Percentiles rank a stretch among this genome's conserved stretches.
phyloP scores from a whole-genome alignment of 169 alveolate species.

The Eimeria sp. region DNA sequence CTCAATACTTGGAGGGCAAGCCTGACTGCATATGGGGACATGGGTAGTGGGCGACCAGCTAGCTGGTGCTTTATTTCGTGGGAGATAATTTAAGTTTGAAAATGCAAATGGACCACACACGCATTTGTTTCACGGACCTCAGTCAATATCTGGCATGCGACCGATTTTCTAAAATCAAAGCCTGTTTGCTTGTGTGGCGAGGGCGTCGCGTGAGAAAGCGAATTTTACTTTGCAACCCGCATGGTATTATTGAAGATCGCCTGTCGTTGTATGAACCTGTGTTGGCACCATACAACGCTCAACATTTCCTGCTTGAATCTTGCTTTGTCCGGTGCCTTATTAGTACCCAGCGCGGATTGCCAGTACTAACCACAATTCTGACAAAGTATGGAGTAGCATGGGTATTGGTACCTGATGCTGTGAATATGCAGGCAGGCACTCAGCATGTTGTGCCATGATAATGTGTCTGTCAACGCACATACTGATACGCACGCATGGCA shows the following conservation, averaged over 20 bases:
- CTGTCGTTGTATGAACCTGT: background rate
- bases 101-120: background rate
- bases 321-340: background rate
- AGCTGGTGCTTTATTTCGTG: background rate
- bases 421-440: background rate
- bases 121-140: background rate
- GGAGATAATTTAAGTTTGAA: background rate
- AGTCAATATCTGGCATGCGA: background rate
- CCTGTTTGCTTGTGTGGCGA: background rate
- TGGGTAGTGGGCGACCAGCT: background rate
- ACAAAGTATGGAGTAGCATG: background rate
- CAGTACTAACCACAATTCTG: background rate
- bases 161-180: background rate
- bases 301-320: background rate
- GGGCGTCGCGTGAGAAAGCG: background rate
- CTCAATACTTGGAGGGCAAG: background rate
- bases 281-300: background rate
- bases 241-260: background rate
- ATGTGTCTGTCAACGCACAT: background rate
- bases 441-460: background rate
- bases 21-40: background rate
- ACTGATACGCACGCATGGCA: background rate
- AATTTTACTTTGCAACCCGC: background rate
- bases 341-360: background rate
- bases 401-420: background rate